Base-by-base conservation (phyloP, 2,329 filamentous ascomycete genomes). In the Colletotrichum musicola region DNA sequence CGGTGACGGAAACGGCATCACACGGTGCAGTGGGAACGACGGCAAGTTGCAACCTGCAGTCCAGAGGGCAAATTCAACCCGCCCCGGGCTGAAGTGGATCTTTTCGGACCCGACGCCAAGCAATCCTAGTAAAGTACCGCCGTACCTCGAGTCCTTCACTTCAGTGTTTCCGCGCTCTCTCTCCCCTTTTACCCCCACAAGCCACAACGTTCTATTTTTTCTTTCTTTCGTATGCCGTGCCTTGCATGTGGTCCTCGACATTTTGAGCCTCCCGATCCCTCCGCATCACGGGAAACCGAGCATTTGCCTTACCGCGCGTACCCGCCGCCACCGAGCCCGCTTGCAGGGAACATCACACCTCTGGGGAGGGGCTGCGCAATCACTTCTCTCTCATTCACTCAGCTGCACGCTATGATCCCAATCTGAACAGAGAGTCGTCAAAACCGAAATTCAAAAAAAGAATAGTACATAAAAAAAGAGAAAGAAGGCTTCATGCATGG, bases 11-110 rank as follows among this genome's bases (percentile, higher is more conserved):
- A 42, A 42, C 40, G 40, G 40, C 13, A 12, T 40, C 9, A 40
- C 10, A 14, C 38, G 38, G 9, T 10, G 10, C 38, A 14, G 38
- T 10, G 38, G 13, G 38, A 25, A 25, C 22, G 22, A 25, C 22
- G 30, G 30, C 7, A 35, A 35, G 30, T 35, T 35, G 30, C 30
- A 35, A 35, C 12, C 30, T 35, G 30, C 6, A 35, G 10, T 35
- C 30, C 10, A 35, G 30, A 35, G 30, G 30, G 16, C 44, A 46
- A 14, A 49, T 22, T n/a, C 1, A 22, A 49, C 7, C 27, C 35
- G 49, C 47, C 59, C 49, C 49, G 50, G 59, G 59, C 59, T 62
- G 38, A 62, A 62, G 59, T 54, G 59, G 59, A 51, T 53, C 59
- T n/a, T 50, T 27, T 44, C 38, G 30, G n/a, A 44, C n/a, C 57